phyloP scores from a whole-genome alignment of 1,139 yeast species.

The Candida neerlandica region DNA sequence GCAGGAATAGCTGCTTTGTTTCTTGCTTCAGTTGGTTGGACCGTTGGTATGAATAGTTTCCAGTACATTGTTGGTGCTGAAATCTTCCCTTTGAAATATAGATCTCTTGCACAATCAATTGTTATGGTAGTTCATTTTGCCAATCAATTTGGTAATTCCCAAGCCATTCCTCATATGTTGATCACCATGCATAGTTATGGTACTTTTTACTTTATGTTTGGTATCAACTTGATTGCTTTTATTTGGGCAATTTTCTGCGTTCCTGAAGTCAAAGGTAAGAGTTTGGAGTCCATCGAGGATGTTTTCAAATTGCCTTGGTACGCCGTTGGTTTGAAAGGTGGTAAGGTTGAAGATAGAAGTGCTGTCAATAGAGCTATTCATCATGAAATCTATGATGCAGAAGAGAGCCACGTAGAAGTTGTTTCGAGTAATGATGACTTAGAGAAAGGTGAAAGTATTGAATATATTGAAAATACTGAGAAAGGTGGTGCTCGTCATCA shows the following conservation, averaged over 20 bases:
- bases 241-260: constrained; percentile 52
- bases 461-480: background rate
- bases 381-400: background rate
- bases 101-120: constrained; percentile 51
- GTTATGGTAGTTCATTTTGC: constrained; percentile 57
- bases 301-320: constrained; percentile 55
- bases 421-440: background rate
- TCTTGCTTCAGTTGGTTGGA: constrained; percentile 57
- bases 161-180: constrained; percentile 54
- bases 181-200: constrained; percentile 48
- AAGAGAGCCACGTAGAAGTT: background rate
- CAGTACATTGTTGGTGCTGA: constrained; percentile 60
- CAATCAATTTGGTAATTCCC: constrained; percentile 57
- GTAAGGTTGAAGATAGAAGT: constrained; percentile 50
- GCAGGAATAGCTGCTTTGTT: constrained; percentile 53
- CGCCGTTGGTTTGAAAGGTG: constrained; percentile 48
- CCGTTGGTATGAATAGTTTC: constrained; percentile 58
- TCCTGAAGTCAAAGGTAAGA: constrained; percentile 53
- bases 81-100: constrained; percentile 52
- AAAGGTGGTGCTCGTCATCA: background rate
- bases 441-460: constrained; percentile 2
- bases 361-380: constrained; percentile 34
- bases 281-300: constrained; percentile 55
- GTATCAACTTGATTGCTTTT: constrained; percentile 38
- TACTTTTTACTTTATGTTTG: constrained; percentile 52